Percentiles rank a stretch among this genome's conserved stretches.
phyloP scores from a whole-genome alignment of 306 rosid species.

The Lupinus albus region DNA sequence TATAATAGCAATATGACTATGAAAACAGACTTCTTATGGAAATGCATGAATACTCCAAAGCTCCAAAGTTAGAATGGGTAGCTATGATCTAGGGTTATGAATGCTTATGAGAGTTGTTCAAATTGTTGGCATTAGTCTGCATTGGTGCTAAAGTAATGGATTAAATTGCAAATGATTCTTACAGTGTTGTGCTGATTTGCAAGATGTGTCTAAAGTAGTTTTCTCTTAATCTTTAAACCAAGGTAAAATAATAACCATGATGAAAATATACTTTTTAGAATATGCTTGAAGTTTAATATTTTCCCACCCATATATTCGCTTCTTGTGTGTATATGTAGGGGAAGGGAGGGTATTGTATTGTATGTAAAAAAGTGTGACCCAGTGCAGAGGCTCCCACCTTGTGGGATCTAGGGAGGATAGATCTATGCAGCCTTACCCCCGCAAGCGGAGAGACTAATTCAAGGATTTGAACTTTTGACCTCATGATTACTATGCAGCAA shows the following conservation, averaged over 20 bases:
- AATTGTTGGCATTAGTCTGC: not conserved
- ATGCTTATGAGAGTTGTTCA: not conserved
- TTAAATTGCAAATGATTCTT: not conserved
- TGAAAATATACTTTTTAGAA: constrained; percentile 1
- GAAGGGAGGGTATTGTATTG: not conserved
- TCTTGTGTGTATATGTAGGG: not conserved
- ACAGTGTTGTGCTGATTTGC: not conserved
- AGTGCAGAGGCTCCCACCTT: too few relatives aligned
- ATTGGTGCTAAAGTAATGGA: not conserved
- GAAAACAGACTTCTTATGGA: not conserved
- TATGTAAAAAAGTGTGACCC: too few relatives aligned
- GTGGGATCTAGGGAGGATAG: too few relatives aligned
- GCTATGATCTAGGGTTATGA: not conserved
- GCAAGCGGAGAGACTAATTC: too few relatives aligned
- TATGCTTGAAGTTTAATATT: constrained; percentile 18
- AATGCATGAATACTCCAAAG: not conserved
- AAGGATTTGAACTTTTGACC: too few relatives aligned
- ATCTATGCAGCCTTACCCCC: too few relatives aligned
- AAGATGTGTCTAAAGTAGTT: not conserved
- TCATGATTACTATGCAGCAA: too few relatives aligned
- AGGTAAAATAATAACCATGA: not conserved
- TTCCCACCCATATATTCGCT: not conserved
- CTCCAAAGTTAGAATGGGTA: not conserved
- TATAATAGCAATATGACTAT: not conserved
- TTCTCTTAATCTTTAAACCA: not conserved